These are phyloP conservation scores for Alternaria sp. DNA, from an alignment of 2,329 filamentous ascomycete genomes.

Conservation along the genomic window DNA sequence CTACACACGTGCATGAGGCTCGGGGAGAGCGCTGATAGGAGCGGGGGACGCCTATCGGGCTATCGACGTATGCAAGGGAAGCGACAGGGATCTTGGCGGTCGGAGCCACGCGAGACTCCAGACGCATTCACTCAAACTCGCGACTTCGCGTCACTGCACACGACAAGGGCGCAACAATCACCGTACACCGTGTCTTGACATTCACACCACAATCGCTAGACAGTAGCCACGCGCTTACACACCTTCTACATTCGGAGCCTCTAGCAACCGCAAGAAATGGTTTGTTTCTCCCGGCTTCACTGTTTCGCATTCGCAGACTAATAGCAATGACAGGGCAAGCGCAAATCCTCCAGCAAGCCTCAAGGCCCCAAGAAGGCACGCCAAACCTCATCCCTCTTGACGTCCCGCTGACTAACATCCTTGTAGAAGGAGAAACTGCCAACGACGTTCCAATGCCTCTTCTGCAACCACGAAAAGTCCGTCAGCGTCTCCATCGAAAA, in stretches of 20 bases:
- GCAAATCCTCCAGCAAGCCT: constrained; percentile 84
- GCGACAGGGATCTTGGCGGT: constrained; percentile 33
- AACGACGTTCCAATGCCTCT: constrained; percentile 93
- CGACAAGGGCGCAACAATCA: constrained; percentile 10
- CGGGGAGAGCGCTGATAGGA: constrained; percentile 36
- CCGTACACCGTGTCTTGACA: not conserved
- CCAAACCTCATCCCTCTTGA: constrained; percentile 7
- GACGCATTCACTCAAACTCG: constrained; percentile 16
- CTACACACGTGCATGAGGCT: constrained; percentile 28
- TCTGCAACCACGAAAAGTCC: constrained; percentile 97
- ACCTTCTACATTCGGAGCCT: constrained; percentile 1
- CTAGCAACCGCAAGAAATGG: constrained; percentile 28
- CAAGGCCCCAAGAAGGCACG: constrained; percentile 81
- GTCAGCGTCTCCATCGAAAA: constrained; percentile 93
- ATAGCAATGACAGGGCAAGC: constrained; percentile 72
- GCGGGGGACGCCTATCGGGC: constrained; percentile 43
- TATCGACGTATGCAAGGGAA: constrained; percentile 33
- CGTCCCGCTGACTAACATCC: constrained; percentile 20
- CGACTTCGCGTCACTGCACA: constrained; percentile 22
- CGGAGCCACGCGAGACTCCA: constrained; percentile 30
- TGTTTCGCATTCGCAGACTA: constrained; percentile 33
- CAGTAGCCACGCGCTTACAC: not conserved
- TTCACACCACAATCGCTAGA: constrained; percentile 6
- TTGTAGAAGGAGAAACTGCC: constrained; percentile 70
- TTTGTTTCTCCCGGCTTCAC: constrained; percentile 19